Percentiles rank a stretch among this genome's conserved stretches.
Evolutionary conservation across 345 rosid species (phyloP).

Genomic region (Limnanthes douglasii): DNA sequence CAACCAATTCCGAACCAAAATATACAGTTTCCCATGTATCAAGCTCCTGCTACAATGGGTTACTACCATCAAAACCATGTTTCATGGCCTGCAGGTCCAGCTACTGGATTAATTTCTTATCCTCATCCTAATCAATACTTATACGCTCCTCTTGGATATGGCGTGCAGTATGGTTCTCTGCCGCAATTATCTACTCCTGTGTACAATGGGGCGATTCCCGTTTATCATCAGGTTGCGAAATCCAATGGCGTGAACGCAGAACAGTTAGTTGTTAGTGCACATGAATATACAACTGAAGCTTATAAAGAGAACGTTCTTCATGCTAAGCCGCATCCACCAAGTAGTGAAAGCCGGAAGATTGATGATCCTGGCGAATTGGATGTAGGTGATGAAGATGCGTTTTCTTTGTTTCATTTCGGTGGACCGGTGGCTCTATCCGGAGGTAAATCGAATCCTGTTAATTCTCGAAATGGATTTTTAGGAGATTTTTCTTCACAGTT

Average conservation of each 20-base stretch:
- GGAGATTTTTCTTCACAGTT: slow-evolving; percentile 35
- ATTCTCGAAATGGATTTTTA: slow-evolving; percentile 22
- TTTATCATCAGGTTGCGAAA: slow-evolving; percentile 39
- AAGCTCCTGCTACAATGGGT: slow-evolving; percentile 52
- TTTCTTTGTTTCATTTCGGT: slow-evolving; percentile 86
- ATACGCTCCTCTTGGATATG: slow-evolving; percentile 46
- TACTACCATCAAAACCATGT: slow-evolving; percentile 75
- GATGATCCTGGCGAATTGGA: slow-evolving; percentile 5
- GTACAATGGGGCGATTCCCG: slow-evolving; percentile 29
- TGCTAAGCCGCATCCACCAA: slow-evolving; percentile 13
- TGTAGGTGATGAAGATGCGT: slow-evolving; percentile 16
- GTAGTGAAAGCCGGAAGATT: slow-evolving; percentile 15
- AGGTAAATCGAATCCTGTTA: slow-evolving; percentile 22
- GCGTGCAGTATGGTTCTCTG: slow-evolving; percentile 47
- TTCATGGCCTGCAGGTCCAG: slow-evolving; percentile 60
- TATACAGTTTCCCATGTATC: slow-evolving; percentile 39
- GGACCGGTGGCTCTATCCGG: slow-evolving; percentile 61
- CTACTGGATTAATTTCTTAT: slow-evolving; percentile 42
- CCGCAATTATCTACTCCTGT: slow-evolving; percentile 32
- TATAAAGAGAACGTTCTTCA: slow-evolving; percentile 20
- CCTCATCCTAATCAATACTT: slow-evolving; percentile 47
- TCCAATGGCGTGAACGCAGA: slow-evolving; percentile 22
- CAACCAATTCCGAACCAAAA: slow-evolving; percentile 42
- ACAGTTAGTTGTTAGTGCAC: slow-evolving; percentile 20
- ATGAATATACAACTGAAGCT: slow-evolving; percentile 14